Evolutionary conservation across 208 protist species (phyloP), one percentile per base, ranked within the genome.

Genomic region (Acanthamoeba sp.): DNA sequence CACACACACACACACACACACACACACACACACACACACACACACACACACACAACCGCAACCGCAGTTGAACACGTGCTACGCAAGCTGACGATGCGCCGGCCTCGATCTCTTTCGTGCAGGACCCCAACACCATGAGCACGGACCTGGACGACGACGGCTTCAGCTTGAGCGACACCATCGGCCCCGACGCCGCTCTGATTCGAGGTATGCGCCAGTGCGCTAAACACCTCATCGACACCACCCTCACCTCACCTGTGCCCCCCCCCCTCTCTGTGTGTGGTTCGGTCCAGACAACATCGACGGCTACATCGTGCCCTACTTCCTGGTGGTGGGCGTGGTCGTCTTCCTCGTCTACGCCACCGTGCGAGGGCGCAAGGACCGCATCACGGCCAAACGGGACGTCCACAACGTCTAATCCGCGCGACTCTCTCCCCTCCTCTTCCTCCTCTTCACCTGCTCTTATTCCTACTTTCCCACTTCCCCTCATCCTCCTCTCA

Each of bases 281-380:
- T 29, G 14, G 62, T 71, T 20, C 48, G 48, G 4, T 42, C 4
- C 73, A 85, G 76, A 85, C n/a, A 85, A 85, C n/a, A 52, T 85
- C 42, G 76, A 85, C 9, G 76, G 76, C 27, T 85, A 85, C 48
- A 85, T 85, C 32, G 76, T 85, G 45, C 76, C 76, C 42, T 85
- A 85, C 76, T 85, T 85, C 76, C 38, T 85, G 45, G 76, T 85
- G 76, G 76, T 85, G 76, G 76, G 76, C 38, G 76, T 85, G 7
- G 76, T 85, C 1, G 76, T 85, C 9, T 85, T 85, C 76, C 76
- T 85, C 76, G 45, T 85, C 48, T 85, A 85, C 29, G 76, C 76
- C 42, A 85, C 76, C 2, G 76, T 85, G 42, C 76, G 76, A n/a
- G 76, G 76, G 24, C 76, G 76, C 14, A 85, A 85, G 48, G 76